Base-by-base conservation (phyloP, 129 eudicot species). In the Pseudognaphalium luteoalbum region DNA sequence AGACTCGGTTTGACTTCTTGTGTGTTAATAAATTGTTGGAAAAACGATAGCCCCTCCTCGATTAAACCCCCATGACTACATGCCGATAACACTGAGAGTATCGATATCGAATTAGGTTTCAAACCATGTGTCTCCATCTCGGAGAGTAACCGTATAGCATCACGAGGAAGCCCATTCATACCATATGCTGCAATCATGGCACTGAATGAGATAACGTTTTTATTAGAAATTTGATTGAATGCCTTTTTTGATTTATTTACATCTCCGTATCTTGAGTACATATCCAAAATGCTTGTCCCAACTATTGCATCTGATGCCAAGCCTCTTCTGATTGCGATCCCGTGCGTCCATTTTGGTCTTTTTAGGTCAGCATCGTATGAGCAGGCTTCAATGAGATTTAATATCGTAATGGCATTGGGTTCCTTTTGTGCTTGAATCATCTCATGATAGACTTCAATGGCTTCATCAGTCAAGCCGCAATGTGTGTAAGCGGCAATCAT, bases 21-120 rank as follows among this genome's bases (percentile, higher is more conserved):
- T 28, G 83, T 86, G 41, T 87, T 64, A n/a, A 86, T n/a, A 37
- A 91, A 54, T 20, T 84, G 83, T 50, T 71, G 68, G 76, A 90
- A 93, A 54, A 87, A 25, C 17, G 77, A 75, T 6, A 93, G 71
- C 37, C 98, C 98, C 41, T 89, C 90, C 1, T 76, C 68, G 1
- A 90, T 61, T 37, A 93, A 85, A 59, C 97, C 97, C 12, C 96
- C 96, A 54, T 93, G 98, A 80, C 98, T 90, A 72, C 98, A 93
- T 15, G 98, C 97, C 44, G 98, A 89, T 76, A 93, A 75, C 14
- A 87, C 83, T 0, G 96, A 90, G 33, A 93, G 93, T 6, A 86
- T 66, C 2, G 96, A 90, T 35, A 93, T 39, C 4, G 86, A 56
- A 64, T 93, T 93, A 1, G 98, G 91, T 73, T 84, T 77, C 54